These are phyloP conservation scores for Hypholoma sublateritium DNA, from an alignment of 768 basidiomycete species.

Conservation along the genomic window DNA sequence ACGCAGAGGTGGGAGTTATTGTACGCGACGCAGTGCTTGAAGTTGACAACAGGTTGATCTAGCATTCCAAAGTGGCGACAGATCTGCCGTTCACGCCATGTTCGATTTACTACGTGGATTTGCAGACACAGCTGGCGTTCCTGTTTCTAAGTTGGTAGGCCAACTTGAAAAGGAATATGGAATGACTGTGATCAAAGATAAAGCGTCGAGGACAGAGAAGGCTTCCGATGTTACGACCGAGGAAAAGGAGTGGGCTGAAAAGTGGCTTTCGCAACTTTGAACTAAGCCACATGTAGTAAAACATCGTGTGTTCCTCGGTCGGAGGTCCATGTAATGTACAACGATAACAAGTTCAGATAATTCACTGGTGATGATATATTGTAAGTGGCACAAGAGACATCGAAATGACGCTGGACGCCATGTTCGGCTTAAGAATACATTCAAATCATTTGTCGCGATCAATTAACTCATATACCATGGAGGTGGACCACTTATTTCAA, in stretches of 20 bases:
- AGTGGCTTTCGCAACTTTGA: neutral
- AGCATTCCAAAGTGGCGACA: neutral
- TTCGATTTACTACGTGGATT: neutral
- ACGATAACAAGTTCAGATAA: no score
- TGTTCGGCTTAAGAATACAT: no score
- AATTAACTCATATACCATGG: no score
- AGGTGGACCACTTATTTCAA: no score
- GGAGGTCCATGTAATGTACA: no score
- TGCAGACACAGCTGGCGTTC: neutral
- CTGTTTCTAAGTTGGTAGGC: neutral
- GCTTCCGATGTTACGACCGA: neutral
- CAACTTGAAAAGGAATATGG: neutral
- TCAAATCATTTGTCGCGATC: no score
- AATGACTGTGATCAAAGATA: neutral
- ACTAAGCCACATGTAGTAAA: no score
- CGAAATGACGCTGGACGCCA: no score
- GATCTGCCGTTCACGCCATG: neutral
- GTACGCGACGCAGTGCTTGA: neutral
- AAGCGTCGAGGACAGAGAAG: neutral
- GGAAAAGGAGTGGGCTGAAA: neutral
- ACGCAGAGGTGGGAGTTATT: neutral
- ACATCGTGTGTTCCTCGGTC: no score
- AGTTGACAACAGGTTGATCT: neutral
- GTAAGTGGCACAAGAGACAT: no score
- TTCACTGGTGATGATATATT: no score